Evolutionary conservation across 129 eudicot species (phyloP).

Genomic region (Saussurea involucrata): DNA sequence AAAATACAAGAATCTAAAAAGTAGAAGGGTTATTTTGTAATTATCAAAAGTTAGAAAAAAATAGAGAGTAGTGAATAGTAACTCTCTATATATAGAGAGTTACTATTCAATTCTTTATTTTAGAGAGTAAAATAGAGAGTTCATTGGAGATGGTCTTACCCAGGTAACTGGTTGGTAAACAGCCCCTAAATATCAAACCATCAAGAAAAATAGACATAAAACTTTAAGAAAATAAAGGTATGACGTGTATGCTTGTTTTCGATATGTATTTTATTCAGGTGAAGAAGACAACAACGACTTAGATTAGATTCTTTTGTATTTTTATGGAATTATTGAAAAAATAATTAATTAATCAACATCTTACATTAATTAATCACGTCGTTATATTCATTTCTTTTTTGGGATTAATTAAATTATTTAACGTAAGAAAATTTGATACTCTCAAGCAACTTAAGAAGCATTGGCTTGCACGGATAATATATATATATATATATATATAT

Average conservation of each 20-base stretch:
- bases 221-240: neutral
- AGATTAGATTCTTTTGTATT: constrained; percentile 9
- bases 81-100: too few relatives aligned
- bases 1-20: too few relatives aligned
- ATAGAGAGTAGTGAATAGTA: too few relatives aligned
- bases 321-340: constrained; percentile 6
- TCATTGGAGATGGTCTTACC: too few relatives aligned
- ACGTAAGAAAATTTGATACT: constrained; percentile 25
- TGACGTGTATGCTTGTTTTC: neutral
- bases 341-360: neutral
- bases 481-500: too few relatives aligned
- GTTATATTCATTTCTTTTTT: constrained; percentile 5
- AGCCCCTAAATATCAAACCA: too few relatives aligned
- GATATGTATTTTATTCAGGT: neutral
- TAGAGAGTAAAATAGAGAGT: too few relatives aligned
- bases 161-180: too few relatives aligned
- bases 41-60: too few relatives aligned
- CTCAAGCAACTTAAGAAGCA: constrained; percentile 4
- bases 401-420: neutral
- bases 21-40: too few relatives aligned
- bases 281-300: neutral
- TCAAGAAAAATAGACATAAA: neutral
- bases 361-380: constrained; percentile 4
- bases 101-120: too few relatives aligned
- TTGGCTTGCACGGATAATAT: constrained; percentile 34